Conservation (phyloP, 306 rosid genomes). For the Trifolium subterraneum region DNA sequence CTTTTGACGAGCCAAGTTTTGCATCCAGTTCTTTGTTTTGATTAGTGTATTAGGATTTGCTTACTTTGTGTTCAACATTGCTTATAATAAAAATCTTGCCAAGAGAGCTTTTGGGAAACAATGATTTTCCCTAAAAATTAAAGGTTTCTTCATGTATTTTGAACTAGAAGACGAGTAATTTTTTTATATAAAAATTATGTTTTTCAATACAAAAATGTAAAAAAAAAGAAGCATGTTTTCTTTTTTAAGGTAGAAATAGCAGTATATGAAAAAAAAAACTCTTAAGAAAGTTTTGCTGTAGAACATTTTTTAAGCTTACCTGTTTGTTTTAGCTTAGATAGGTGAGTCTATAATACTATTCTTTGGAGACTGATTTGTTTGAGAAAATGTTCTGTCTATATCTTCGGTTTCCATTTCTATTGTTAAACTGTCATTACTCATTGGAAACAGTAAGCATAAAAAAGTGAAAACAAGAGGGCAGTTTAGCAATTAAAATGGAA, state of each 20-base stretch:
- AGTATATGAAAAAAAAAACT: not conserved
- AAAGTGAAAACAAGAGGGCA: not conserved
- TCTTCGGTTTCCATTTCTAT: not conserved
- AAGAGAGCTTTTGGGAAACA: constrained; percentile 2
- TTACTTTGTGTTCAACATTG: constrained; percentile 3
- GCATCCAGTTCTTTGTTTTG: not conserved
- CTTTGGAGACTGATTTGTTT: not conserved
- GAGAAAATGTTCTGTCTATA: not conserved
- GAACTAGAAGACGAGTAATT: too few species aligned
- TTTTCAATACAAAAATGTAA: not conserved
- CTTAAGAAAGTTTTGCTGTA: not conserved
- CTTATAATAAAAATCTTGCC: not conserved
- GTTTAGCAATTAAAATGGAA: not conserved
- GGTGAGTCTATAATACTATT: not conserved
- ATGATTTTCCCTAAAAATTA: not conserved
- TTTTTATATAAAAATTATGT: not conserved
- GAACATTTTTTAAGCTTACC: not conserved
- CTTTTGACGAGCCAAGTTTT: constrained; percentile 25
- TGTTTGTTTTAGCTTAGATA: not conserved
- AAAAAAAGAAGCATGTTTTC: not conserved
- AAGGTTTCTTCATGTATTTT: not conserved
- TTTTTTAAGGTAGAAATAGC: not conserved
- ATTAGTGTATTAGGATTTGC: not conserved
- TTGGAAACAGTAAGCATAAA: not conserved
- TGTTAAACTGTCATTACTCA: constrained; percentile 1